Evolutionary conservation across 2,329 filamentous ascomycete genomes (phyloP), one percentile per base, ranked within the genome.

Genomic region (Fusarium citri): DNA sequence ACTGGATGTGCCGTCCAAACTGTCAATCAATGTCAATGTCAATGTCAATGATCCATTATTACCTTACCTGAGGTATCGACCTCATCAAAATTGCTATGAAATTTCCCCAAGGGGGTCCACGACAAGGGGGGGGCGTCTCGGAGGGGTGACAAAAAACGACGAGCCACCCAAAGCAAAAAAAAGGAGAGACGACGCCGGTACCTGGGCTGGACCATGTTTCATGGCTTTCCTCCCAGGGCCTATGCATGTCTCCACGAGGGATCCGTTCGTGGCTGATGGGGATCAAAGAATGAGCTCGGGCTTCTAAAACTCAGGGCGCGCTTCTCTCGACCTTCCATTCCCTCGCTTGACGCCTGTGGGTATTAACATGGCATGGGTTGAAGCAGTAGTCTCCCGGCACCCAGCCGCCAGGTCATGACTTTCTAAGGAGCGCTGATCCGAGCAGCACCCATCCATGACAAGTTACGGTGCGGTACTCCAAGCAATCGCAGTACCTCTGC

Each of bases 131-230:
- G 57, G 68, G 66, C 49, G 64, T 71, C 48, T 43, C 42, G 45
- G 45, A 55, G 57, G 50, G 53, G 59, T 64, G 67, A 68, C 64
- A 74, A 69, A 72, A 70, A 67, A 46, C 42, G 53, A 47, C 43
- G 50, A 63, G 61, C 67, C 54, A 56, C 49, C 58, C 54, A 65
- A 65, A 65, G 62, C 54, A 65, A 60, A 70, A 30, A 66, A 68
- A 64, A 68, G 64, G 67, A 62, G 59, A 64, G 62, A 49, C 42
- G 45, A 64, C 49, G 50, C 45, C 50, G 47, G 59, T 72, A 64
- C 71, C 61, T 69, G 50, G 57, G 57, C 72, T 59, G 63, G 64
- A 69, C 67, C 72, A 57, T 74, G 72, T 71, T 67, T 64, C 50
- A 65, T 70, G 60, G 68, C 72, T 69, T 53, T 56, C 23, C 31